A percentile compares a stretch with the other conserved stretches of the same genome.
Conservation (phyloP, 345 rosid genomes). For the Durio zibethinus region DNA sequence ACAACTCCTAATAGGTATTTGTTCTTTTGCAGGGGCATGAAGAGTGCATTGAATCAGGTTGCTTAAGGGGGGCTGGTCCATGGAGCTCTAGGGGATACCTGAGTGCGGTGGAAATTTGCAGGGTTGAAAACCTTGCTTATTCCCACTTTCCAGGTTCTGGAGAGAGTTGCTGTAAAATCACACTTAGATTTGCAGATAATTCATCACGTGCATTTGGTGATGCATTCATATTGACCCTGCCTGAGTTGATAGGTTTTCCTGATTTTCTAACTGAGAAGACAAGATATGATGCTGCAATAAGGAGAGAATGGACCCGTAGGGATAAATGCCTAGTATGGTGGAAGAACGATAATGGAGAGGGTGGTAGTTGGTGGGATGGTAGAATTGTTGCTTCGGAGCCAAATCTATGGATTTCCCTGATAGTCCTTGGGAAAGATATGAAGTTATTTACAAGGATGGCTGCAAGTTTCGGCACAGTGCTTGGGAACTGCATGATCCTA, state of each 20-base stretch:
- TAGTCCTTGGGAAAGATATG: slow-evolving; percentile 94
- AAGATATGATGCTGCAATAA: slow-evolving; percentile 70
- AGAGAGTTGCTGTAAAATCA: slow-evolving; percentile 91
- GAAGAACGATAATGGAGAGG: slow-evolving; percentile 61
- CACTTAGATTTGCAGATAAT: slow-evolving; percentile 69
- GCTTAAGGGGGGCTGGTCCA: slow-evolving; percentile 50
- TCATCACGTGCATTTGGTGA: slow-evolving; percentile 49
- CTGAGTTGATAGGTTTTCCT: slow-evolving; percentile 71
- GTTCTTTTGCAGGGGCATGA: slow-evolving; percentile 74
- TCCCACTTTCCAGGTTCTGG: slow-evolving; percentile 86
- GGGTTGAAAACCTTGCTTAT: slow-evolving; percentile 65
- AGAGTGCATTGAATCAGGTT: slow-evolving; percentile 46
- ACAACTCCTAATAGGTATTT: slow-evolving; percentile 16
- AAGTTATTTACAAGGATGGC: slow-evolving; percentile 50
- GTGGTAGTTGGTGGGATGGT: slow-evolving; percentile 91
- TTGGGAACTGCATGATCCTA: slow-evolving; percentile 89
- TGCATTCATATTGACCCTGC: slow-evolving; percentile 65
- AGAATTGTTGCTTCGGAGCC: slow-evolving; percentile 49
- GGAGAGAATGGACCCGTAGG: slow-evolving; percentile 62
- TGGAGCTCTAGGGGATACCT: slow-evolving; percentile 59
- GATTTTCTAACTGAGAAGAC: slow-evolving; percentile 91
- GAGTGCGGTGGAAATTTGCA: slow-evolving; percentile 77
- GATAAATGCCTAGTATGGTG: slow-evolving; percentile 89
- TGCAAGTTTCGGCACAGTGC: slow-evolving; percentile 68
- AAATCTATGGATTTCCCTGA: slow-evolving; percentile 71